phyloP scores from a whole-genome alignment of 2,329 filamentous ascomycete genomes.

The Colletotrichum godetiae region DNA sequence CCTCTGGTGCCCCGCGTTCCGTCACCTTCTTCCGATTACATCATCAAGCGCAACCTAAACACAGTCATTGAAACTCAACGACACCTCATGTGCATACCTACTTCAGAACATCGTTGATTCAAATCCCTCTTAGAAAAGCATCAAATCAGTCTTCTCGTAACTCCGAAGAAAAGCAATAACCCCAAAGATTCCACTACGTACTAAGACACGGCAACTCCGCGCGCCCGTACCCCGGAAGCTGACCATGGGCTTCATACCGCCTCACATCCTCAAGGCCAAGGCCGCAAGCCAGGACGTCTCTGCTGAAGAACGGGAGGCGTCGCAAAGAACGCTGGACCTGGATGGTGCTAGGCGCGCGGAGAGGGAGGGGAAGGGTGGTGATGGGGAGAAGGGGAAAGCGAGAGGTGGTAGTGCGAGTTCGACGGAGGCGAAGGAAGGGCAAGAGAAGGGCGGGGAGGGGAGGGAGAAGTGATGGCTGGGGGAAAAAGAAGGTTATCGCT shows the following conservation, averaged over 20 bases:
- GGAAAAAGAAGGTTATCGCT: too few relatives aligned
- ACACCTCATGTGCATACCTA: neutral
- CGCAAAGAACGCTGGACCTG: neutral
- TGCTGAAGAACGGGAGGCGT: neutral
- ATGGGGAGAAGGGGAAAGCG: neutral
- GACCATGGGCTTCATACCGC: neutral
- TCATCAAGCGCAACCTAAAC: neutral
- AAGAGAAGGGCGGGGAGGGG: neutral
- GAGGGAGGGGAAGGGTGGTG: neutral
- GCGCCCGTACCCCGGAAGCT: too few relatives aligned
- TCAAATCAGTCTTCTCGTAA: too few relatives aligned
- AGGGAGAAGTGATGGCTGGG: neutral
- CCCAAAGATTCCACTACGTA: too few relatives aligned
- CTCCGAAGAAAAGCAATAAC: too few relatives aligned
- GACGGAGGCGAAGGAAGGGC: neutral
- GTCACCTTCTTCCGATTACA: neutral
- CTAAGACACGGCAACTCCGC: too few relatives aligned
- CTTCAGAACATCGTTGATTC: too few relatives aligned
- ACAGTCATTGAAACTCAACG: neutral
- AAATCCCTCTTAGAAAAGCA: too few relatives aligned
- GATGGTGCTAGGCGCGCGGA: neutral
- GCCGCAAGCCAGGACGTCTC: neutral
- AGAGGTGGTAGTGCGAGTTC: neutral
- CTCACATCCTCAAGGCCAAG: neutral
- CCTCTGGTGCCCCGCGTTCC: neutral